These are phyloP conservation scores for Beauveria asiatica DNA, from an alignment of 2,329 filamentous ascomycete species.

Conservation along the genomic window DNA sequence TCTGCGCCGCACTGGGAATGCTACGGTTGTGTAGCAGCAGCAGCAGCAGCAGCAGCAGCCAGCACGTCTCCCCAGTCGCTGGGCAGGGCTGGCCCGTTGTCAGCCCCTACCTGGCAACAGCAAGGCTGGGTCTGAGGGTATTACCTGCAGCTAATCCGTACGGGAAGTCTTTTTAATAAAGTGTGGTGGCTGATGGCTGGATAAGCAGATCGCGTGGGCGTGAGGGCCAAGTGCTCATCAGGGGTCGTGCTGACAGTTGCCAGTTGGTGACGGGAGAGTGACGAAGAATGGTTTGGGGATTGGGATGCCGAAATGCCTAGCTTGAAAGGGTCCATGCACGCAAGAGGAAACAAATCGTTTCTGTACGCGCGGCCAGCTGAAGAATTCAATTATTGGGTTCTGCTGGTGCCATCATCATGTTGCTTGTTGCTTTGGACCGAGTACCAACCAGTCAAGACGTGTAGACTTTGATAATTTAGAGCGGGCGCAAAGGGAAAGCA, in stretches of 20 bases:
- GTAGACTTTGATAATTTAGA: neutral
- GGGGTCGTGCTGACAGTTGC: neutral
- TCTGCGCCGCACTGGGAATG: neutral
- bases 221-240: neutral
- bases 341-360: no score
- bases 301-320: neutral
- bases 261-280: neutral
- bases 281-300: neutral
- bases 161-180: neutral
- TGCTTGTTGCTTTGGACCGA: neutral
- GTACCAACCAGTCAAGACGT: neutral
- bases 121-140: neutral
- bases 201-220: neutral
- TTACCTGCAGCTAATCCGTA: slow-evolving; percentile 4
- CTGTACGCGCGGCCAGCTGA: neutral
- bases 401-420: neutral
- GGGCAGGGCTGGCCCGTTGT: neutral
- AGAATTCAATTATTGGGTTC: neutral
- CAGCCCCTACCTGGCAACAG: neutral
- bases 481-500: neutral
- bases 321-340: neutral
- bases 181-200: neutral
- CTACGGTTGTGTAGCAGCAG: neutral
- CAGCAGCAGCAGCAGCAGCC: no score
- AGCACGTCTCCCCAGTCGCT: no score